A percentile compares a stretch with the other conserved stretches of the same genome.
phyloP scores from a whole-genome alignment of 2,329 filamentous ascomycete genomes.

The Penicillium vulpinum region DNA sequence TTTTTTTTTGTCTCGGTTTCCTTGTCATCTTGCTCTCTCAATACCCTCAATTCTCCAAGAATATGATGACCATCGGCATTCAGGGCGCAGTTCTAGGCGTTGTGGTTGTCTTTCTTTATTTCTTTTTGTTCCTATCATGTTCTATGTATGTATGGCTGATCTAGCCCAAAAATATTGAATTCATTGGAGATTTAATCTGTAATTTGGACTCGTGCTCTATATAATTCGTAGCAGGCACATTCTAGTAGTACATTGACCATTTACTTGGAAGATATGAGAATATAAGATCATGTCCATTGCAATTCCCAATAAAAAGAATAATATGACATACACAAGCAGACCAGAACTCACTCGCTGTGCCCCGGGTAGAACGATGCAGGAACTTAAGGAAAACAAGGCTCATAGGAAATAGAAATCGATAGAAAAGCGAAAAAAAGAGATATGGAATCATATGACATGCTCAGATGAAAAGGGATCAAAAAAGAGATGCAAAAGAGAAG shows the following conservation, averaged over 20 bases:
- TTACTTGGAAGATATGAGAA: background rate
- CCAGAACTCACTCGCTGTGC: slow-evolving; percentile 32
- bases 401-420: background rate
- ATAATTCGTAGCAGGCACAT: background rate
- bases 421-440: background rate
- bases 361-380: slow-evolving; percentile 22
- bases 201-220: background rate
- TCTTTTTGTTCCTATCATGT: background rate
- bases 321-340: slow-evolving; percentile 25
- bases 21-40: slow-evolving; percentile 8
- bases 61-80: slow-evolving; percentile 9
- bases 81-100: slow-evolving; percentile 15
- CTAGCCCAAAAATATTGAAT: background rate
- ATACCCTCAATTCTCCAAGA: slow-evolving; percentile 4
- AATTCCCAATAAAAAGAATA: slow-evolving; percentile 15
- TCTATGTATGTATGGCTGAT: slow-evolving; percentile 3
- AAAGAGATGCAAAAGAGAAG: slow-evolving; percentile 12
- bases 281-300: slow-evolving; percentile 22
- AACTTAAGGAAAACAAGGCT: slow-evolving; percentile 4
- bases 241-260: background rate
- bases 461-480: slow-evolving; percentile 4
- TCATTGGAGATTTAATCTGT: background rate
- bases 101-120: background rate
- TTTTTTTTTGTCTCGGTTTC: slow-evolving; percentile 1
- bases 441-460: slow-evolving; percentile 11